These are phyloP conservation scores for Tremella fuciformis DNA, from an alignment of 768 basidiomycete genomes.

Conservation along the genomic window DNA sequence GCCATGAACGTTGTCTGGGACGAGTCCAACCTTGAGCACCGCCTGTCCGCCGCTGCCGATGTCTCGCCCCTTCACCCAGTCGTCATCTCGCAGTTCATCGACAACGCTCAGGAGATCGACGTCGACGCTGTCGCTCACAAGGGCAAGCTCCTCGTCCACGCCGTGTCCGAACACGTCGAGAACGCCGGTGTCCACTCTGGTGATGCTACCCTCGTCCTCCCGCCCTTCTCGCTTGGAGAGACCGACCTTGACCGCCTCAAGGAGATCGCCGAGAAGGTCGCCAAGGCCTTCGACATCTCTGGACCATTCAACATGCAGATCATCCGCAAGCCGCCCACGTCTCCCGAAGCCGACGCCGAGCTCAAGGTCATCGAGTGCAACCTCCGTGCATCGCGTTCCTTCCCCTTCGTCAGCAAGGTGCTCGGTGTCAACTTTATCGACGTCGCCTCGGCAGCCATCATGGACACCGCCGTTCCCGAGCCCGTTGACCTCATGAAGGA, in stretches of 20 bases:
- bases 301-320: slow-evolving; percentile 99
- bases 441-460: slow-evolving; percentile 59
- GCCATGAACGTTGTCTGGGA: slow-evolving; percentile 99
- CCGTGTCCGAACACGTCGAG: slow-evolving; percentile 97
- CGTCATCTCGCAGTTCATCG: slow-evolving; percentile 98
- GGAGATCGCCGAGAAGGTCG: slow-evolving; percentile 91
- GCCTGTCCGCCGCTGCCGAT: slow-evolving; percentile 90
- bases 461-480: slow-evolving; percentile 76
- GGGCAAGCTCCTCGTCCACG: slow-evolving; percentile 87
- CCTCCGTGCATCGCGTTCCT: slow-evolving; percentile 92
- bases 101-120: slow-evolving; percentile 95
- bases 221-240: slow-evolving; percentile 76
- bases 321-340: slow-evolving; percentile 70
- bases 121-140: slow-evolving; percentile 94
- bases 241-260: slow-evolving; percentile 83
- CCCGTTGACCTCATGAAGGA: slow-evolving; percentile 88
- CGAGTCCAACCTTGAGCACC: slow-evolving; percentile 82
- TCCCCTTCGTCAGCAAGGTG: slow-evolving; percentile 99
- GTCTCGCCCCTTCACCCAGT: slow-evolving; percentile 97
- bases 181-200: slow-evolving; percentile 98
- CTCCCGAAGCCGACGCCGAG: slow-evolving; percentile 56
- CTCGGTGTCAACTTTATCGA: slow-evolving; percentile 97
- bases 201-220: slow-evolving; percentile 94
- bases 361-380: slow-evolving; percentile 99
- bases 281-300: slow-evolving; percentile 88